Evolutionary conservation across 2,329 filamentous ascomycete genomes (phyloP).

Genomic region (Aureobasidium pullulans): DNA sequence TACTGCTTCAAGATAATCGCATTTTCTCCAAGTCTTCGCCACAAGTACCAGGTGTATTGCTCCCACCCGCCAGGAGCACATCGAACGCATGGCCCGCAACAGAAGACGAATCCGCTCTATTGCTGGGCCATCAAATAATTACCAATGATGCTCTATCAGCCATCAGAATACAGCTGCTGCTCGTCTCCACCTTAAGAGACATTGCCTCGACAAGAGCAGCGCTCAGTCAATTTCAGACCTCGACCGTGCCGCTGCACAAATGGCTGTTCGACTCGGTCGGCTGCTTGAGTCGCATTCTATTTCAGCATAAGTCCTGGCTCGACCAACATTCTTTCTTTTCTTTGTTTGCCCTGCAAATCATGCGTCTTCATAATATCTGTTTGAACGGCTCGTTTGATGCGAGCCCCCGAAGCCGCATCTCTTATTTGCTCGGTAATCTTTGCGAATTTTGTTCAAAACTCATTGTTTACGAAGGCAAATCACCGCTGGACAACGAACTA

Average conservation of each 20-base stretch:
- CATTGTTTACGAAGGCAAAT: background rate
- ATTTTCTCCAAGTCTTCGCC: background rate
- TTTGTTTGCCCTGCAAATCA: background rate
- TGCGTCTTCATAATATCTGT: background rate
- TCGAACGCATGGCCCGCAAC: conserved; percentile 32
- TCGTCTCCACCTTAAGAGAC: background rate
- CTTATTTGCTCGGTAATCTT: background rate
- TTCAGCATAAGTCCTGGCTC: conserved; percentile 2
- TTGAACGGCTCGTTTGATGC: background rate
- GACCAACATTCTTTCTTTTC: background rate
- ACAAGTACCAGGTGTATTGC: conserved; percentile 16
- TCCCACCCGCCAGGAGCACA: conserved; percentile 35
- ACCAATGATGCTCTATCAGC: background rate
- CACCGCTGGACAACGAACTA: background rate
- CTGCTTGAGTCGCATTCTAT: background rate
- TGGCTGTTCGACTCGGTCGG: background rate
- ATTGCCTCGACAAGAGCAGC: background rate
- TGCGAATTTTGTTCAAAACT: conserved; percentile 8
- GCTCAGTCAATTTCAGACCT: background rate
- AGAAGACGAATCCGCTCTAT: conserved; percentile 34
- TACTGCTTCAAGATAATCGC: background rate
- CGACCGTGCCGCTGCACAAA: background rate
- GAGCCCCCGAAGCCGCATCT: background rate
- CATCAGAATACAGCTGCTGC: background rate
- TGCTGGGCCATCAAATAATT: conserved; percentile 32